Evolutionary conservation across 306 rosid species (phyloP).

Genomic region (Quercus mongolica): DNA sequence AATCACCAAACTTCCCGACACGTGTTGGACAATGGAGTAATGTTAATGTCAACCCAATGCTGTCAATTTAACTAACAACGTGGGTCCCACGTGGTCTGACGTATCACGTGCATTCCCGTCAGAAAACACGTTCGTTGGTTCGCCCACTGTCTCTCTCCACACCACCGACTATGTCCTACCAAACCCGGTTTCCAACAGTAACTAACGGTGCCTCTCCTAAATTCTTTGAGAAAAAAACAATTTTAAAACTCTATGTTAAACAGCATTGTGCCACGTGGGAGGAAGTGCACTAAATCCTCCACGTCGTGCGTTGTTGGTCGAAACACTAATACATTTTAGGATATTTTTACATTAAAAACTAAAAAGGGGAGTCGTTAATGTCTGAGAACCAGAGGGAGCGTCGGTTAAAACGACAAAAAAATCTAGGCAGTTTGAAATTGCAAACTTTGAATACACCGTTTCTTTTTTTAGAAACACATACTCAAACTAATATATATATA

Average conservation of each 20-base stretch:
- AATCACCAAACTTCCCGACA: not conserved
- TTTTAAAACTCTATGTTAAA: too few species aligned
- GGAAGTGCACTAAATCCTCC: not conserved
- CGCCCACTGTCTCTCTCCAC: constrained; percentile 14
- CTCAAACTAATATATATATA: too few species aligned
- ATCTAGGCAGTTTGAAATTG: constrained; percentile 6
- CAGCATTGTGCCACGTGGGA: constrained; percentile 1
- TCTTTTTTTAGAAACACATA: too few species aligned
- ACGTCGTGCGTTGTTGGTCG: not conserved
- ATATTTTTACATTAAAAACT: too few species aligned
- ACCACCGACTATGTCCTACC: constrained; percentile 6
- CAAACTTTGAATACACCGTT: not conserved
- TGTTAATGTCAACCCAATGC: not conserved
- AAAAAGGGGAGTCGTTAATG: not conserved
- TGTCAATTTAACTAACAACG: not conserved
- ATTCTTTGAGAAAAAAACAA: too few species aligned
- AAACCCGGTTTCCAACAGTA: not conserved
- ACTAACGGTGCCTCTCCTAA: not conserved
- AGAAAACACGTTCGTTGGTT: constrained; percentile 48
- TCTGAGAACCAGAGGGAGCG: not conserved
- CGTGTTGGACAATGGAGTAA: constrained; percentile 4
- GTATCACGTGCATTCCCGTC: constrained; percentile 32
- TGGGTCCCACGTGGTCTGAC: constrained; percentile 23
- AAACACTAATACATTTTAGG: too few species aligned
- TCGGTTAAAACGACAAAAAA: constrained; percentile 10